These are phyloP conservation scores for Fraxinus velutina DNA, from an alignment of 305 asterid genomes.

Conservation along the genomic window DNA sequence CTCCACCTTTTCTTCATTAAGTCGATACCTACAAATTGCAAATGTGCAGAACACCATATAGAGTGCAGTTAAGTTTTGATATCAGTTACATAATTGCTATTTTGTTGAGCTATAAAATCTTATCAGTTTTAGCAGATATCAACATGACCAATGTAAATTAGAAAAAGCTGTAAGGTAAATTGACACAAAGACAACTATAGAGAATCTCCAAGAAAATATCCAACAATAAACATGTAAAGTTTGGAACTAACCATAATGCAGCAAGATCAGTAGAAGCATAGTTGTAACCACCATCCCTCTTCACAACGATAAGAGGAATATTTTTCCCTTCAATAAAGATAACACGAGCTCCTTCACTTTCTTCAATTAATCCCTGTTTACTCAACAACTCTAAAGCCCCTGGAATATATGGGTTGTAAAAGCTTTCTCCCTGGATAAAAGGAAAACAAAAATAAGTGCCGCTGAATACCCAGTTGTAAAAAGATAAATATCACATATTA, in stretches of 20 bases:
- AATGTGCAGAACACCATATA: background rate
- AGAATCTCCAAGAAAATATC: background rate
- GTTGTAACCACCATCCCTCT: constrained; percentile 89
- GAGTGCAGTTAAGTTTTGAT: constrained; percentile 8
- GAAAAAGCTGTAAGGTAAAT: background rate
- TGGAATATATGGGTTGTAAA: constrained; percentile 80
- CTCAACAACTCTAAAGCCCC: constrained; percentile 50
- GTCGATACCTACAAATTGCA: constrained; percentile 64
- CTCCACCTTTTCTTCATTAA: constrained; percentile 83
- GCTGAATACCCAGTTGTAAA: constrained; percentile 3
- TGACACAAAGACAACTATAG: background rate
- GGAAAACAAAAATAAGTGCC: constrained; percentile 1
- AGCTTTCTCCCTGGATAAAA: constrained; percentile 80
- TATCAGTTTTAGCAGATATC: constrained; percentile 3
- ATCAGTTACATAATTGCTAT: background rate
- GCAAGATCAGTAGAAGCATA: constrained; percentile 94
- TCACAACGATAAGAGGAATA: constrained; percentile 82
- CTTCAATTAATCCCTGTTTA: constrained; percentile 62
- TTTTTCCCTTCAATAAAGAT: constrained; percentile 74
- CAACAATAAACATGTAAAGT: background rate
- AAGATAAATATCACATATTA: background rate
- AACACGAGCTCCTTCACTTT: constrained; percentile 91
- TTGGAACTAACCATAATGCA: constrained; percentile 69
- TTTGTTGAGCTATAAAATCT: background rate
- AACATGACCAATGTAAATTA: background rate